Conservation (phyloP, 2,329 filamentous ascomycete species). For the Herpotrichia juniperi region DNA sequence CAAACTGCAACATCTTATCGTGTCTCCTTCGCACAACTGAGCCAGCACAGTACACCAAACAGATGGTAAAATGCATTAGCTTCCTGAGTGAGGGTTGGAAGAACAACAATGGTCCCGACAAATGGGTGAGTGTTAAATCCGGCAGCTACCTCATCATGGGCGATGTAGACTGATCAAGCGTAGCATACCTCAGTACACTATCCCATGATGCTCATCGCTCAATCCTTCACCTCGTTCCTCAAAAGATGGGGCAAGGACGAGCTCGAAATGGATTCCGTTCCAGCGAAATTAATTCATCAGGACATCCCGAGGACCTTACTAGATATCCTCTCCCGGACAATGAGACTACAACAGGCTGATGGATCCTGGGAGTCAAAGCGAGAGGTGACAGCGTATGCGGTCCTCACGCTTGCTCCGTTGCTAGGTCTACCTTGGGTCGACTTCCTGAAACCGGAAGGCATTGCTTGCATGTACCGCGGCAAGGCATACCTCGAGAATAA, state of each 20-base stretch:
- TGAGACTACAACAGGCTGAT: slow-evolving; percentile 12
- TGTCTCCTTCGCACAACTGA: slow-evolving; percentile 27
- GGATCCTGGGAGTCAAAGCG: slow-evolving; percentile 19
- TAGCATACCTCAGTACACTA: slow-evolving; percentile 17
- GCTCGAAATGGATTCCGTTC: slow-evolving; percentile 10
- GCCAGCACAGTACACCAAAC: slow-evolving; percentile 11
- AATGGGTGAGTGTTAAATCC: slow-evolving; percentile 17
- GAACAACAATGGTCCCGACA: slow-evolving; percentile 14
- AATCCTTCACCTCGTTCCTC: slow-evolving; percentile 13
- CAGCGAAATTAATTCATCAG: slow-evolving; percentile 7
- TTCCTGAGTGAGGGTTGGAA: slow-evolving; percentile 14
- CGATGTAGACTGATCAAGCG: background rate
- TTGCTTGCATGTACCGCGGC: slow-evolving; percentile 15
- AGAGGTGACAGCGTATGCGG: slow-evolving; percentile 19
- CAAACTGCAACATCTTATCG: slow-evolving; percentile 43
- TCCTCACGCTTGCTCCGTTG: slow-evolving; percentile 15
- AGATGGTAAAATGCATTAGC: slow-evolving; percentile 14
- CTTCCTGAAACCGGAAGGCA: slow-evolving; percentile 12
- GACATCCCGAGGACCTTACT: slow-evolving; percentile 14
- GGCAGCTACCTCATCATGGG: background rate
- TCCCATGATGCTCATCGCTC: slow-evolving; percentile 18
- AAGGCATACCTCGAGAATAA: slow-evolving; percentile 18
- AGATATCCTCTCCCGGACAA: slow-evolving; percentile 13
- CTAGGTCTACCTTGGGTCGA: slow-evolving; percentile 29
- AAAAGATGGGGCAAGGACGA: slow-evolving; percentile 15